Conservation (phyloP, 352 stramenopile species). For the Phytophthora melonis region DNA sequence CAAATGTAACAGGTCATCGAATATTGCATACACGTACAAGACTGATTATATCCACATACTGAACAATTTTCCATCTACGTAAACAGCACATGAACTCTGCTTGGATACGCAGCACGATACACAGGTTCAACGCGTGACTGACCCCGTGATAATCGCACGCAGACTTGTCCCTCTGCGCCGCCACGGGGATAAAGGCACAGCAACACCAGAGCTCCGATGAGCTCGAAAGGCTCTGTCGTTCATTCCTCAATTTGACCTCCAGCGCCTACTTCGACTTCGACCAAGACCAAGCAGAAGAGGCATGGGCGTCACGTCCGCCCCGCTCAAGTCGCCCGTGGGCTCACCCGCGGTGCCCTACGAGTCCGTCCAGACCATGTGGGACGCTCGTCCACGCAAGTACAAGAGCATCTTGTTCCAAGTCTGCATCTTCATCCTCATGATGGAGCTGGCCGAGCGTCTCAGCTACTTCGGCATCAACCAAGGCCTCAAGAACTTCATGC, state of each 20-base stretch:
- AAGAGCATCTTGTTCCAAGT: constrained; percentile 70
- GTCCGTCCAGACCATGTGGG: constrained; percentile 41
- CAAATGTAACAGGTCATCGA: background rate
- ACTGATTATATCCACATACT: background rate
- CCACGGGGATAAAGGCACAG: constrained; percentile 16
- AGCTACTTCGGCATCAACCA: constrained; percentile 71
- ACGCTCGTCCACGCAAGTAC: constrained; percentile 54
- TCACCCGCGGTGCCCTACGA: constrained; percentile 27
- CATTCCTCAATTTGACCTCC: constrained; percentile 20
- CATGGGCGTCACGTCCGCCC: constrained; percentile 15
- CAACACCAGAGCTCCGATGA: constrained; percentile 1
- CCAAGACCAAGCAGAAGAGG: constrained; percentile 1
- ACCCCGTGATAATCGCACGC: constrained; percentile 9
- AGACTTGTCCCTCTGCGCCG: constrained; percentile 17
- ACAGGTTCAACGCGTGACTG: constrained; percentile 17
- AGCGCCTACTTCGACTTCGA: constrained; percentile 11
- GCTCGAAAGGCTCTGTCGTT: background rate
- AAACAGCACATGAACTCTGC: background rate
- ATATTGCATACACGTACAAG: background rate
- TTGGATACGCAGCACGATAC: background rate
- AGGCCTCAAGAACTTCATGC: constrained; percentile 68
- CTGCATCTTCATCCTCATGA: constrained; percentile 64
- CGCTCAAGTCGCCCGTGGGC: constrained; percentile 28
- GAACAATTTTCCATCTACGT: background rate
- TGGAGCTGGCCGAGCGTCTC: constrained; percentile 72